Evolutionary conservation across 768 basidiomycete species (phyloP).

Genomic region (Rhizopogon vinicolor): DNA sequence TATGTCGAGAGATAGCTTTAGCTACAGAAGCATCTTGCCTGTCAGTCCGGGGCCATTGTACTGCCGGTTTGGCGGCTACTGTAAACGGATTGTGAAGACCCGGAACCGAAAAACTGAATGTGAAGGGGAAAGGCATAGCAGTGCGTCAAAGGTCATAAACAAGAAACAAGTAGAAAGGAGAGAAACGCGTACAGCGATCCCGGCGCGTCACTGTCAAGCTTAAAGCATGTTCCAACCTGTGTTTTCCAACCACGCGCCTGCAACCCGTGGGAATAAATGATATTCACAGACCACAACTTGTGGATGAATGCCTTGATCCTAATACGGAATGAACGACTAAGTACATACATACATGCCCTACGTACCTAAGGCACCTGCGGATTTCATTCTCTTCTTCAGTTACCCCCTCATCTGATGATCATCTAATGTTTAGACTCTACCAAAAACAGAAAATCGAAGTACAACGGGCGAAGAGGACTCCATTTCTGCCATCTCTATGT

Average conservation of each 20-base stretch:
- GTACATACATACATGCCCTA: neutral
- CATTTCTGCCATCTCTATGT: neutral
- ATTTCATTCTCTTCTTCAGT: neutral
- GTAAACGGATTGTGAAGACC: slow-evolving; percentile 66
- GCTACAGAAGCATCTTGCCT: slow-evolving; percentile 7
- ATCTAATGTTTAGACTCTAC: neutral
- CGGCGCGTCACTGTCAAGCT: neutral
- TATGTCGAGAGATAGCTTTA: slow-evolving; percentile 15
- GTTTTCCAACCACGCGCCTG: neutral
- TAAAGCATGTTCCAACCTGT: neutral
- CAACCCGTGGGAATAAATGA: neutral
- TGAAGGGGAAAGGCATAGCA: slow-evolving; percentile 61
- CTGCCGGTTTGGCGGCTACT: slow-evolving; percentile 11
- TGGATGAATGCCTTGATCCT: no score
- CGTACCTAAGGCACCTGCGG: neutral
- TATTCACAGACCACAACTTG: neutral
- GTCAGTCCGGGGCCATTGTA: slow-evolving; percentile 22
- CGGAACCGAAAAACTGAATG: slow-evolving; percentile 63
- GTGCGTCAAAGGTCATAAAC: slow-evolving; percentile 23
- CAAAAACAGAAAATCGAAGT: neutral
- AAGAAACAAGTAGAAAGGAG: neutral
- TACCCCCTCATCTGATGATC: neutral
- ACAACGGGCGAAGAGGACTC: neutral
- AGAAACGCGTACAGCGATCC: no score
- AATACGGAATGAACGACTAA: no score